phyloP scores from a whole-genome alignment of 2,329 filamentous ascomycete genomes.

The Hymenoscyphus infarciens region DNA sequence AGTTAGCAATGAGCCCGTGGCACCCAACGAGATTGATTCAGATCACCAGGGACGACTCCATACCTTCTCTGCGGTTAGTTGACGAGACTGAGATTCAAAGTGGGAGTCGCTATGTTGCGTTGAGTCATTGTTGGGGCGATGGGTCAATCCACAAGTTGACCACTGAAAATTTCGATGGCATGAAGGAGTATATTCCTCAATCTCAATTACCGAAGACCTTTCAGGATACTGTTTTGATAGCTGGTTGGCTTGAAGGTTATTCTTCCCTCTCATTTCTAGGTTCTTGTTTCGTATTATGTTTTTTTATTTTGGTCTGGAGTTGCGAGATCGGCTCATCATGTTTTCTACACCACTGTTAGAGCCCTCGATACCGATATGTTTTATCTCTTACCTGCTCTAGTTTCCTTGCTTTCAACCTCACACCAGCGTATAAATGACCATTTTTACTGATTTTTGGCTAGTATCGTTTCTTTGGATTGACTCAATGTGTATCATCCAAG shows the following conservation, averaged over 20 bases:
- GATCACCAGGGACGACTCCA: not conserved
- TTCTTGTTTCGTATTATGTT: not conserved
- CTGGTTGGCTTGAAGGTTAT: conserved; percentile 24
- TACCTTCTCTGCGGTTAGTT: not conserved
- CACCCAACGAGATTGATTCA: not conserved
- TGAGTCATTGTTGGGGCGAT: not conserved
- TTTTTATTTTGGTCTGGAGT: too few relatives aligned
- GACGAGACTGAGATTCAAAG: not conserved
- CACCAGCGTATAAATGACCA: too few relatives aligned
- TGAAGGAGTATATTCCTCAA: not conserved
- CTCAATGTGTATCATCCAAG: conserved; percentile 34
- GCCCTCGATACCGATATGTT: too few relatives aligned
- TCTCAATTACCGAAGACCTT: conserved; percentile 21
- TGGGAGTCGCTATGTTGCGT: not conserved
- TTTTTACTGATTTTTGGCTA: not conserved
- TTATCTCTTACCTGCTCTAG: too few relatives aligned
- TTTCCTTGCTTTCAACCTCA: too few relatives aligned
- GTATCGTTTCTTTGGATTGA: conserved; percentile 33
- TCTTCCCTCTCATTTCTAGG: conserved; percentile 16
- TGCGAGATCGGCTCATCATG: too few relatives aligned
- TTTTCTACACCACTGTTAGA: too few relatives aligned
- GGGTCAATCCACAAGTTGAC: not conserved
- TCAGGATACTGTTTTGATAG: conserved; percentile 29
- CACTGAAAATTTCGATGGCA: not conserved
- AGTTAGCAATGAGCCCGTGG: not conserved